Base-by-base conservation (phyloP, 148 eudicot genomes). In the Chenopodium quinoa region DNA sequence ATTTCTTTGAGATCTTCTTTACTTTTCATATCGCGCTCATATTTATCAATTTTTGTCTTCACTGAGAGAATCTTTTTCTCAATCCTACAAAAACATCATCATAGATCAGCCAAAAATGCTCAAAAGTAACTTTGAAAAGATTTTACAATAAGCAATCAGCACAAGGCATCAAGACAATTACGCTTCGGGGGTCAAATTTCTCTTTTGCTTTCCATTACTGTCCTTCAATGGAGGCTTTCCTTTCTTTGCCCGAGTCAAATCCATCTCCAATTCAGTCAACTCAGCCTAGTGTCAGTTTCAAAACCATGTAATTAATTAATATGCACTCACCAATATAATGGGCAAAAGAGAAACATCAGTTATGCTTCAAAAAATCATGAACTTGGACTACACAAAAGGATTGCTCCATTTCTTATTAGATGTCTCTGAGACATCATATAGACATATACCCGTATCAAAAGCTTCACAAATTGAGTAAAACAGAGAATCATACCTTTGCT, bases 1-100 rank as follows among this genome's bases (percentile, higher is more conserved):
- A 97, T 93, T 65, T 93, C 94, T 88, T 97, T 97, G 86, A 97
- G 82, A 83, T 97, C 98, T 83, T 97, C 99, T 88, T 97, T 97
- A 67, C 81, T 83, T 66, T 84, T 82, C 93, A 89, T 97, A 77
- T 94, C 97, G 25, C 92, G 84, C 82, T 94, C 93, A 89, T 88
- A 79, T 82, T 97, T 97, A 52, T 92, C 97, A 56, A 97, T 89
- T 88, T 86, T 94, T 34, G 87, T 88, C 77, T 77, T 90, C 46
- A 92, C 89, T 72, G 93, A 87, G 76, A 76, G 89, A 78, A 97
- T 94, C 91, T 94, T 97, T 86, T 81, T 94, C 83, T 90, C 92
- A 83, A 93, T 82, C 85, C 99, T 97, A 90, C 77, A 88, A 65
- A 75, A 58, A 70, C 68, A 5, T 23, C 9, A 67, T 29, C 65